A percentile compares a stretch with the other conserved stretches of the same genome.
Evolutionary conservation across 176 grass and related monocot species (phyloP).

Genomic region (Rhynchospora pubera): DNA sequence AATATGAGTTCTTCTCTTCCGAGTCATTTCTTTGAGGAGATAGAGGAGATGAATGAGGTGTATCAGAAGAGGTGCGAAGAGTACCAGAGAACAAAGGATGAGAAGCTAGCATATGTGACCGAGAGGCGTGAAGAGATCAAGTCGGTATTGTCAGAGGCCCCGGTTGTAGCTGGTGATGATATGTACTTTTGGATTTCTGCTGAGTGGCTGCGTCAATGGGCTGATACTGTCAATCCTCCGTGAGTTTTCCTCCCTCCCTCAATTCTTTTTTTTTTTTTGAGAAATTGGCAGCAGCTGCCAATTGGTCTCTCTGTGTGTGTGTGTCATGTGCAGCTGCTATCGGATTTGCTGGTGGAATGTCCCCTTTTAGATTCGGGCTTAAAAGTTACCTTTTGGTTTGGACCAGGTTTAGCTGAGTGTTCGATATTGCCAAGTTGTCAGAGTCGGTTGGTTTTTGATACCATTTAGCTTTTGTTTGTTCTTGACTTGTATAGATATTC

Average conservation of each 20-base stretch:
- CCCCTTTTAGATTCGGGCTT: background rate
- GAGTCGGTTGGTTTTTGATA: background rate
- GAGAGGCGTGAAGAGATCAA: constrained; percentile 88
- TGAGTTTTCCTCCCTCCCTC: constrained; percentile 37
- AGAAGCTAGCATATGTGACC: constrained; percentile 44
- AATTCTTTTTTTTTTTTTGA: background rate
- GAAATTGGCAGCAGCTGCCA: no score
- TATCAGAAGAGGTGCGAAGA: constrained; percentile 60
- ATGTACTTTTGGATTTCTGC: constrained; percentile 95
- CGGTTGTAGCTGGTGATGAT: constrained; percentile 45
- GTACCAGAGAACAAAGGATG: constrained; percentile 66
- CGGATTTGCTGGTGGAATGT: background rate
- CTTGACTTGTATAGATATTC: background rate
- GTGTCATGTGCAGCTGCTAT: background rate
- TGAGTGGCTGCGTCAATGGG: constrained; percentile 97
- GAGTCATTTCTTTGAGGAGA: constrained; percentile 52
- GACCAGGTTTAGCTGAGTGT: background rate
- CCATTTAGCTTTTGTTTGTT: background rate
- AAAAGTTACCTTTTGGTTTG: background rate
- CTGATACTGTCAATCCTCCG: constrained; percentile 69
- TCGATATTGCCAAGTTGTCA: background rate
- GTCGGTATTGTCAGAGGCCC: constrained; percentile 65
- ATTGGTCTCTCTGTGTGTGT: no score
- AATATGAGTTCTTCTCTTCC: constrained; percentile 52
- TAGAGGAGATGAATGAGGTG: constrained; percentile 51